Evolutionary conservation across 805 yeast genomes (phyloP).

Genomic region (Monosporozyma siamensis): DNA sequence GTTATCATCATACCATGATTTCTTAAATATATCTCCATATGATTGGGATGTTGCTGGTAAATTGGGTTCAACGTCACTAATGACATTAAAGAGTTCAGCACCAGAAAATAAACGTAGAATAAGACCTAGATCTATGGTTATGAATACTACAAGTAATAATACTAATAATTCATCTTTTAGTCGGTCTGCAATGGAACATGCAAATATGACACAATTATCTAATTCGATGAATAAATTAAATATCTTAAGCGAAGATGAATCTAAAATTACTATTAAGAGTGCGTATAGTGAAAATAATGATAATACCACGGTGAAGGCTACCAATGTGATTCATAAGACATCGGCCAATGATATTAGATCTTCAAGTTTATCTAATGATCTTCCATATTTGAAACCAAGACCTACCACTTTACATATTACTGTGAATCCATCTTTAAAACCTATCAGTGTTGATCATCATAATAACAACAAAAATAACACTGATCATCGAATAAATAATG

Average conservation of each 20-base stretch:
- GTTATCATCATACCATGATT: constrained; percentile 73
- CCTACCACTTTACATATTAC: constrained; percentile 6
- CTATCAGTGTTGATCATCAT: not conserved
- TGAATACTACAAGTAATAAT: too few species aligned
- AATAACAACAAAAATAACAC: too few species aligned
- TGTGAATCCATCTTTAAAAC: not conserved
- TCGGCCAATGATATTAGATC: not conserved
- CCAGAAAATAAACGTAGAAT: not conserved
- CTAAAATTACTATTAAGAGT: not conserved
- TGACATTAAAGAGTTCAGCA: constrained; percentile 26
- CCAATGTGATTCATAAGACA: not conserved
- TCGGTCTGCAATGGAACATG: not conserved
- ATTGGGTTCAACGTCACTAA: constrained; percentile 22
- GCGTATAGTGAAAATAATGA: not conserved
- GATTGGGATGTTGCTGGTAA: constrained; percentile 65
- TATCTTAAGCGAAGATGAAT: not conserved
- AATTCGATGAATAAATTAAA: not conserved
- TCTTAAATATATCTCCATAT: constrained; percentile 72
- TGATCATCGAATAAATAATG: not conserved
- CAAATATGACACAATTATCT: not conserved
- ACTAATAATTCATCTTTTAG: not conserved
- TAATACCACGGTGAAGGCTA: not conserved
- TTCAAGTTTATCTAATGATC: not conserved
- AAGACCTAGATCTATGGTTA: constrained; percentile 4
- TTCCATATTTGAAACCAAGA: constrained; percentile 3